Evolutionary conservation across 2,329 filamentous ascomycete genomes (phyloP).

Genomic region (Diaporthe helianthi): DNA sequence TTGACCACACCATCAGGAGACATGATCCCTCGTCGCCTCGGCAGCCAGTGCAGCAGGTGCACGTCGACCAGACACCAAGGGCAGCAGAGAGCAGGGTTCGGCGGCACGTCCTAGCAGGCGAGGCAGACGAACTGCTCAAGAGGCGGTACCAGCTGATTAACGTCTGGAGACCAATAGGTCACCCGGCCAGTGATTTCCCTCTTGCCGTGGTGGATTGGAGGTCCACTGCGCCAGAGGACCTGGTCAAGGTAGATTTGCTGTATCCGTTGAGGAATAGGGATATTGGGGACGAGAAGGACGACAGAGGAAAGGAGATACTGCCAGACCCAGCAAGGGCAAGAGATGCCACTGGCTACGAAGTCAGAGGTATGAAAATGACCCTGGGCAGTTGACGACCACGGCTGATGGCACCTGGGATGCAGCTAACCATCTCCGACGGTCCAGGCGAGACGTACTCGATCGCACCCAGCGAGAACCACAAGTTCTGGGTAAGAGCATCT

Average conservation of each 20-base stretch:
- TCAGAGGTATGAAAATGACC: conserved; percentile 45
- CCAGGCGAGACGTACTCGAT: conserved; percentile 68
- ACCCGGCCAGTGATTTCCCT: conserved; percentile 67
- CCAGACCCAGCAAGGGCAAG: conserved; percentile 53
- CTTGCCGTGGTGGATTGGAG: conserved; percentile 72
- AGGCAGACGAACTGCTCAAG: conserved; percentile 63
- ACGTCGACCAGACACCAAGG: conserved; percentile 73
- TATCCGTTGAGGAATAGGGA: conserved; percentile 57
- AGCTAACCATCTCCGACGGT: neutral
- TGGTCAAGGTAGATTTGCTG: conserved; percentile 66
- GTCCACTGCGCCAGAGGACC: conserved; percentile 62
- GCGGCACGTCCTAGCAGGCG: conserved; percentile 61
- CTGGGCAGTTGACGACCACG: neutral
- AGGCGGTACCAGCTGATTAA: conserved; percentile 73
- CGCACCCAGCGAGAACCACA: conserved; percentile 62
- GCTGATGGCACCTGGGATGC: neutral
- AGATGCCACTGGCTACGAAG: conserved; percentile 67
- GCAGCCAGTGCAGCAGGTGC: conserved; percentile 72
- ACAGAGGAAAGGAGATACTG: conserved; percentile 64
- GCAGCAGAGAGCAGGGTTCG: conserved; percentile 68
- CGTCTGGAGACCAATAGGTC: conserved; percentile 72
- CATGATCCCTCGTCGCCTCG: conserved; percentile 61
- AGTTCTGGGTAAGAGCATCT: conserved; percentile 53
- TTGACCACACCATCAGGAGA: conserved; percentile 74
- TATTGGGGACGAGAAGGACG: conserved; percentile 52